phyloP scores from a whole-genome alignment of 176 grass and related monocot species.

The Oropetium thomaeum region DNA sequence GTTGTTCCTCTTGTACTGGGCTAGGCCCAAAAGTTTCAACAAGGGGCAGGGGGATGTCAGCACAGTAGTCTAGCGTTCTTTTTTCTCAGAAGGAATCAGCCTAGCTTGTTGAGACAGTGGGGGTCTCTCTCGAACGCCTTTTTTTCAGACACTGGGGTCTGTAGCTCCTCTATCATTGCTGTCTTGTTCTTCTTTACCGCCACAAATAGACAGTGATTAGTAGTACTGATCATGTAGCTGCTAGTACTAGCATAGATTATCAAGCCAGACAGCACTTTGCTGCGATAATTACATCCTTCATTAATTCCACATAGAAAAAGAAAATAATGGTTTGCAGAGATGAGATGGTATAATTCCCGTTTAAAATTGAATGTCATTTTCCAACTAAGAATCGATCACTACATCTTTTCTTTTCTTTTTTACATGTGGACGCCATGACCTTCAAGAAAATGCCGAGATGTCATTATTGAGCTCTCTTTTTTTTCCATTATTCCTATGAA shows the following conservation, averaged over 20 bases:
- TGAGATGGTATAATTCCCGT: too few relatives aligned
- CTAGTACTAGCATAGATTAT: not conserved
- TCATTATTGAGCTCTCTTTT: not conserved
- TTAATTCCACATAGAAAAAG: too few relatives aligned
- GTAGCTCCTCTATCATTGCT: not conserved
- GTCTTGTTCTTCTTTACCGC: not conserved
- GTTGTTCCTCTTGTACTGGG: not conserved
- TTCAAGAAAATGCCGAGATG: not conserved
- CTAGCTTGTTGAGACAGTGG: too few relatives aligned
- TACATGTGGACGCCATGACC: slow-evolving; percentile 5
- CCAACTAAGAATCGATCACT: not conserved
- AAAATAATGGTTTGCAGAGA: too few relatives aligned
- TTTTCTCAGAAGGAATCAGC: too few relatives aligned
- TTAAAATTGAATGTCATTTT: too few relatives aligned
- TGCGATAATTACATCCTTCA: not conserved
- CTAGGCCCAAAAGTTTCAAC: not conserved
- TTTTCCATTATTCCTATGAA: slow-evolving; percentile 11
- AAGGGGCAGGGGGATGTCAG: not conserved
- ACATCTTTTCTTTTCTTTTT: not conserved
- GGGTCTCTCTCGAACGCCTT: not conserved
- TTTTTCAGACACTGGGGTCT: not conserved
- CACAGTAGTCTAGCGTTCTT: not conserved
- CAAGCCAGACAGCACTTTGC: not conserved
- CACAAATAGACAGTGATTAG: not conserved
- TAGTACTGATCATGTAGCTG: not conserved